A percentile compares a stretch with the other conserved stretches of the same genome.
phyloP scores from a whole-genome alignment of 805 yeast species.

The Blastobotrys peoriensis region DNA sequence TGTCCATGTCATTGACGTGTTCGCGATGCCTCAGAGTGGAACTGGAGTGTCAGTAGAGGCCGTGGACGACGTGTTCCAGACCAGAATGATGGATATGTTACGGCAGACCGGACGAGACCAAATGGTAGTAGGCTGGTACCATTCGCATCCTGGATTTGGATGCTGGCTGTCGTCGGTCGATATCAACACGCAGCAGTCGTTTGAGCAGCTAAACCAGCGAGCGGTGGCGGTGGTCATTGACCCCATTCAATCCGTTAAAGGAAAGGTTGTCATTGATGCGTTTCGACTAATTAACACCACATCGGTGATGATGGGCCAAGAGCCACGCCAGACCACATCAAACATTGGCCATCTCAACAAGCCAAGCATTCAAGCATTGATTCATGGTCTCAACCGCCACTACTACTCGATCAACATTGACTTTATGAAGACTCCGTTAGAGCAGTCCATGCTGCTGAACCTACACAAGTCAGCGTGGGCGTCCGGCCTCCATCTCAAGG shows the following conservation, averaged over 20 bases:
- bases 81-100: slow-evolving; percentile 99
- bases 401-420: slow-evolving; percentile 94
- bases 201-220: slow-evolving; percentile 89
- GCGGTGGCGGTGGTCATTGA: slow-evolving; percentile 98
- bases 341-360: slow-evolving; percentile 92
- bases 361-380: slow-evolving; percentile 93
- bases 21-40: slow-evolving; percentile 96
- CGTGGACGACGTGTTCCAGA: slow-evolving; percentile 97
- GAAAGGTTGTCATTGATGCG: slow-evolving; percentile 98
- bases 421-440: slow-evolving; percentile 86
- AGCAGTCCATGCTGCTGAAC: slow-evolving; percentile 88
- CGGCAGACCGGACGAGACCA: slow-evolving; percentile 99
- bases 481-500: slow-evolving; percentile 72
- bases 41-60: slow-evolving; percentile 99
- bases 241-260: slow-evolving; percentile 97
- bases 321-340: slow-evolving; percentile 95
- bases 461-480: slow-evolving; percentile 96
- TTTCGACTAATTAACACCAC: slow-evolving; percentile 89
- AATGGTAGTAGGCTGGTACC: slow-evolving; percentile 99
- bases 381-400: slow-evolving; percentile 95
- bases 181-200: slow-evolving; percentile 95
- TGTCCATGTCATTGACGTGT: slow-evolving; percentile 94
- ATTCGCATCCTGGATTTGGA: slow-evolving; percentile 99
- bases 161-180: slow-evolving; percentile 98
- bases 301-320: slow-evolving; percentile 89